These are phyloP conservation scores for Tolypocladium ovalisporum DNA, from an alignment of 2,329 filamentous ascomycete genomes.

Conservation along the genomic window DNA sequence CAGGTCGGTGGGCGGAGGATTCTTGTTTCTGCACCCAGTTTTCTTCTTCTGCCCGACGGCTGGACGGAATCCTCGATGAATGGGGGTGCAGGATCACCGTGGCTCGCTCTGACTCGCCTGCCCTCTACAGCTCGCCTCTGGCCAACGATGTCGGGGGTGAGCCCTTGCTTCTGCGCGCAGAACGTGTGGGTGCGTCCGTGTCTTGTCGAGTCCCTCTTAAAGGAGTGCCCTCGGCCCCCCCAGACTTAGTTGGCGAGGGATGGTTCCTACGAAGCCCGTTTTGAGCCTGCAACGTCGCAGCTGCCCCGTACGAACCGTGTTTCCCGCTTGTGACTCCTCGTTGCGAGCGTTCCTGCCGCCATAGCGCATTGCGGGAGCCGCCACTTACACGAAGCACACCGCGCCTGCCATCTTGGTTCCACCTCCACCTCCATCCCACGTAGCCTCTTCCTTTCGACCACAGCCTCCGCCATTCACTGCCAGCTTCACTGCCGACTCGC, in stretches of 20 bases:
- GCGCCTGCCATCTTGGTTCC: background rate
- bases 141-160: background rate
- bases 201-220: background rate
- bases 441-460: background rate
- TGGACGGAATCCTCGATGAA: background rate
- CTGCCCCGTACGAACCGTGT: background rate
- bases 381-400: background rate
- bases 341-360: background rate
- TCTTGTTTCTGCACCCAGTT: background rate
- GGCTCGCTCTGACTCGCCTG: background rate
- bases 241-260: background rate
- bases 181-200: background rate
- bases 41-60: background rate
- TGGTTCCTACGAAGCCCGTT: background rate
- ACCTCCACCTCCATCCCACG: background rate
- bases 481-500: background rate
- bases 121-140: background rate
- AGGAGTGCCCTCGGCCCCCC: conserved; percentile 1
- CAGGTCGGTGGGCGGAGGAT: background rate
- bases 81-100: background rate
- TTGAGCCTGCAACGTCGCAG: background rate
- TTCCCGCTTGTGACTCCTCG: background rate
- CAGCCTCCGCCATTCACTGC: background rate
- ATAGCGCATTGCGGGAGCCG: background rate
- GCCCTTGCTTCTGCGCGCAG: background rate